Conservation (phyloP, 331 rosid genomes). For the Prunus yedoensis region DNA sequence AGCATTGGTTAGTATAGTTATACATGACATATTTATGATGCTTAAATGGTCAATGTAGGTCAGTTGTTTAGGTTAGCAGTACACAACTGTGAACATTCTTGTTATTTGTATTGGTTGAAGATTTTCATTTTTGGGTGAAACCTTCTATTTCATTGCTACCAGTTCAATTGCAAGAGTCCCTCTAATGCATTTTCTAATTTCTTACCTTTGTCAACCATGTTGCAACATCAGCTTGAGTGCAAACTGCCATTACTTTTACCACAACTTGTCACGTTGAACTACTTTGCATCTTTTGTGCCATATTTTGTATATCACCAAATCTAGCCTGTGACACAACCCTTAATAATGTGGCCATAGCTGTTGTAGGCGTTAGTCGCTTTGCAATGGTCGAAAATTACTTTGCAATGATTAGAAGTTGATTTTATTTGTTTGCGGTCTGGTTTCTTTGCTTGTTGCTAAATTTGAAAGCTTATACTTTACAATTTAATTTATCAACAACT, state of each 20-base stretch:
- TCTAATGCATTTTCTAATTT: background rate
- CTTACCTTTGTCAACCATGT: background rate
- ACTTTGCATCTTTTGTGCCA: background rate
- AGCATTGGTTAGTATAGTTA: constrained; percentile 75
- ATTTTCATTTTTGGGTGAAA: background rate
- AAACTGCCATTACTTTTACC: background rate
- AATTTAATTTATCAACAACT: no score
- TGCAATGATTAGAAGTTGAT: background rate
- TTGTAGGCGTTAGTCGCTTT: background rate
- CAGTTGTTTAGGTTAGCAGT: background rate
- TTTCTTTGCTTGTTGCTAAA: background rate
- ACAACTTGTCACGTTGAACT: background rate
- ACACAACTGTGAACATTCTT: background rate
- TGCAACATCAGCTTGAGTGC: background rate
- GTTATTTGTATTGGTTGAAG: background rate
- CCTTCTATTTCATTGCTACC: background rate
- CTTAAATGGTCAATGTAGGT: background rate
- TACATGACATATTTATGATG: background rate
- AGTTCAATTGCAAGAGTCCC: background rate
- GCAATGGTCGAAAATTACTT: background rate
- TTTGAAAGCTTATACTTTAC: background rate
- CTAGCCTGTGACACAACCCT: background rate
- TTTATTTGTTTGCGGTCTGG: background rate
- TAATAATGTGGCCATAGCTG: background rate
- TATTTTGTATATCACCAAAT: no score